Evolutionary conservation across 495 filamentous ascomycete genomes (phyloP).

Genomic region (Lophiostoma macrostomum): DNA sequence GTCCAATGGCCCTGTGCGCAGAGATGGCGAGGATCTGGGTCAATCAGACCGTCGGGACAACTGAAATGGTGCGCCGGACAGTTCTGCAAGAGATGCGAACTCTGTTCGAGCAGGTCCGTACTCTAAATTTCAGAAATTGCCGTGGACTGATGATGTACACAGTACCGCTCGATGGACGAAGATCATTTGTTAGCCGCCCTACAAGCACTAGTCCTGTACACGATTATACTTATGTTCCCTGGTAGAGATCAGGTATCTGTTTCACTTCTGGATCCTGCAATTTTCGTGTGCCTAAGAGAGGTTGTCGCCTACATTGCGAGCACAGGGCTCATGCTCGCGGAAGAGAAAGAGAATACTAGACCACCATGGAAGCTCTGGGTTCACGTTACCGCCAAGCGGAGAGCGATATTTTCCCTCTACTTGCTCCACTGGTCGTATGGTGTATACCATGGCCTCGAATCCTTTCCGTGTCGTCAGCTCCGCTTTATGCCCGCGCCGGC

Average conservation of each 20-base stretch:
- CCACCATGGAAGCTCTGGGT: constrained; percentile 43
- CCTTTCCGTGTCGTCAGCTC: constrained; percentile 42
- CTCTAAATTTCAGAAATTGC: too few relatives aligned
- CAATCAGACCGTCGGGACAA: constrained; percentile 37
- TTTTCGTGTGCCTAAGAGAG: constrained; percentile 37
- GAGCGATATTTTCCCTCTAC: constrained; percentile 38
- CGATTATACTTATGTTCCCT: constrained; percentile 44
- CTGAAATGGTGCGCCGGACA: constrained; percentile 36
- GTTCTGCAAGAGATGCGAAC: constrained; percentile 38
- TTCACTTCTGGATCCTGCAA: constrained; percentile 13
- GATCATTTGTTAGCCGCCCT: constrained; percentile 38
- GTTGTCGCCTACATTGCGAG: constrained; percentile 37
- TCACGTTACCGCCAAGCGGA: constrained; percentile 43
- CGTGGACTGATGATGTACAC: not conserved
- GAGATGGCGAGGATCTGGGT: constrained; percentile 45
- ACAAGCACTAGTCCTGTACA: constrained; percentile 43
- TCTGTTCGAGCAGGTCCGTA: constrained; percentile 32
- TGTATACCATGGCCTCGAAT: constrained; percentile 37
- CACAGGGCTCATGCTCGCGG: constrained; percentile 40
- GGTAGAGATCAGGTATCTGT: constrained; percentile 23
- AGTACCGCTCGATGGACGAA: constrained; percentile 37
- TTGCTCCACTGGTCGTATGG: constrained; percentile 46
- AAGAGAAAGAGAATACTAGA: constrained; percentile 37
- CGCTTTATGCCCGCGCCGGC: constrained; percentile 42
- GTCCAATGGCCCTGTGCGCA: constrained; percentile 40